Evolutionary conservation across 768 basidiomycete species (phyloP).

Genomic region (Russula sp.): DNA sequence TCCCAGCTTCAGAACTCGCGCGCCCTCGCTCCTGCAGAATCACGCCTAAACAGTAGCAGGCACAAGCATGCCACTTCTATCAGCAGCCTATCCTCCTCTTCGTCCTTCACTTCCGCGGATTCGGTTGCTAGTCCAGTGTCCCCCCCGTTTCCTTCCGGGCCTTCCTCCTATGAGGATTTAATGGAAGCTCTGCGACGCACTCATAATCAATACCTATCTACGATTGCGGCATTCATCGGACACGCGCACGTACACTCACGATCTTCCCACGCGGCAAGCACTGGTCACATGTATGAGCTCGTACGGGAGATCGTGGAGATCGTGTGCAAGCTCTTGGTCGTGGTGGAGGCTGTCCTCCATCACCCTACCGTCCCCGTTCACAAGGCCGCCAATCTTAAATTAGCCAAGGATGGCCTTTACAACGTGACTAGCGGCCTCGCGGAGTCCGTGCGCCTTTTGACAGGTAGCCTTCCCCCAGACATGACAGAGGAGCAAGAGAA

Average conservation of each 20-base stretch:
- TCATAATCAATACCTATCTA: conserved; percentile 86
- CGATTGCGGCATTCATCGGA: conserved; percentile 95
- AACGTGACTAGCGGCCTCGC: conserved; percentile 80
- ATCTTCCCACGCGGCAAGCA: conserved; percentile 84
- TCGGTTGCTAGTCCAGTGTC: conserved; percentile 41
- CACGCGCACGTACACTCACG: conserved; percentile 92
- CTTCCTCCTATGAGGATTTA: conserved; percentile 59
- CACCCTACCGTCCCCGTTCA: conserved; percentile 62
- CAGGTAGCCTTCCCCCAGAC: conserved; percentile 37
- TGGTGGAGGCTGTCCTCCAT: conserved; percentile 82
- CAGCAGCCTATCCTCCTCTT: conserved; percentile 67
- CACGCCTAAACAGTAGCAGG: conserved; percentile 15
- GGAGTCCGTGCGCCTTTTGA: conserved; percentile 76
- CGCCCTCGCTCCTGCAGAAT: conserved; percentile 13
- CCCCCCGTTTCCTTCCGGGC: conserved; percentile 61
- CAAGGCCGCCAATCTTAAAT: conserved; percentile 56
- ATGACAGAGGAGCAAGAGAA: conserved; percentile 80
- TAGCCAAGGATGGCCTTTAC: conserved; percentile 76
- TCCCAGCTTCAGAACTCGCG: conserved; percentile 1
- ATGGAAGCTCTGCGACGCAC: conserved; percentile 72
- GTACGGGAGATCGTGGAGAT: conserved; percentile 92
- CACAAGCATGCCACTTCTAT: conserved; percentile 38
- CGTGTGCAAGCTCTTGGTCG: conserved; percentile 83
- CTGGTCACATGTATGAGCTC: conserved; percentile 89
- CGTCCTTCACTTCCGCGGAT: conserved; percentile 59